Evolutionary conservation across 805 yeast genomes (phyloP).

Genomic region (Ogataea pilisensis): DNA sequence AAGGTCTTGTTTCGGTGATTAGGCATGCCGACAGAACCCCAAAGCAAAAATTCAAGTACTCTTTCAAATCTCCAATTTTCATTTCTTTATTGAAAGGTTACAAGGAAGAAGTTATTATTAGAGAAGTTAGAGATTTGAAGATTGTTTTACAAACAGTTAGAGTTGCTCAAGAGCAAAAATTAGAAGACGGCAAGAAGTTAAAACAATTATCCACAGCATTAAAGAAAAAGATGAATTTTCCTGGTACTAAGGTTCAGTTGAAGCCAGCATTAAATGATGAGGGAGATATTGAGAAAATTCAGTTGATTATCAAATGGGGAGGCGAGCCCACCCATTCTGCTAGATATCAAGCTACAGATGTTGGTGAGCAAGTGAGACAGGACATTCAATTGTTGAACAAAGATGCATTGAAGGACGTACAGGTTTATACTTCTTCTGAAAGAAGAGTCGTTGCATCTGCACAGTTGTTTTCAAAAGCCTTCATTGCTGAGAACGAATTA

Average conservation of each 20-base stretch:
- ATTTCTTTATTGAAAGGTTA: constrained; percentile 88
- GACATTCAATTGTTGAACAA: constrained; percentile 83
- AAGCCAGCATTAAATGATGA: constrained; percentile 76
- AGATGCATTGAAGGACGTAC: constrained; percentile 78
- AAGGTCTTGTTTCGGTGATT: constrained; percentile 85
- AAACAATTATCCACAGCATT: constrained; percentile 75
- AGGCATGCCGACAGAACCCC: constrained; percentile 99
- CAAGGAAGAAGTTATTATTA: constrained; percentile 90
- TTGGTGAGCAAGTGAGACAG: constrained; percentile 94
- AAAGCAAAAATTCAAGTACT: constrained; percentile 93
- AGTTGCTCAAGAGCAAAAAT: constrained; percentile 69
- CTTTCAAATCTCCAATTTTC: constrained; percentile 84
- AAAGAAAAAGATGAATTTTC: constrained; percentile 82
- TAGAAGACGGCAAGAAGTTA: constrained; percentile 79
- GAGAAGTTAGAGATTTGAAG: constrained; percentile 81
- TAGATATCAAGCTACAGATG: constrained; percentile 85
- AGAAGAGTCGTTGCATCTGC: constrained; percentile 94
- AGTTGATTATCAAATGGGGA: constrained; percentile 96
- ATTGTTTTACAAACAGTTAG: constrained; percentile 83
- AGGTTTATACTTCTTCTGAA: constrained; percentile 87
- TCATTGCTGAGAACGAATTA: constrained; percentile 63
- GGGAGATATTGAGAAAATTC: constrained; percentile 85
- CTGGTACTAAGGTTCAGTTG: constrained; percentile 94
- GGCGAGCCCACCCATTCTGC: constrained; percentile 99
- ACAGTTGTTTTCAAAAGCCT: constrained; percentile 72